Evolutionary conservation across 306 rosid genomes (phyloP), one percentile per base, ranked within the genome.

Genomic region (Alnus glutinosa): DNA sequence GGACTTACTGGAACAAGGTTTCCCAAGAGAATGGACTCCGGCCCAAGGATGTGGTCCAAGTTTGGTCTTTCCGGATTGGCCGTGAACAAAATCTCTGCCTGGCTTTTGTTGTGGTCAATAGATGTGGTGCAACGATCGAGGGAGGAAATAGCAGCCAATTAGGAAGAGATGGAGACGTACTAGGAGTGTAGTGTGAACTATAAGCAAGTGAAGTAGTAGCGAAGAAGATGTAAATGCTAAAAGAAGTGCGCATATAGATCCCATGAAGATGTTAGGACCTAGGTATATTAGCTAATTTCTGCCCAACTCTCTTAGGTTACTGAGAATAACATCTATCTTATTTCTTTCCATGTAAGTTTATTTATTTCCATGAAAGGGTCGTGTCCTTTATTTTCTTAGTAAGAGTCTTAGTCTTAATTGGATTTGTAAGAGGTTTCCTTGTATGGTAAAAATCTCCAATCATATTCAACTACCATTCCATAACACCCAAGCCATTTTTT

Each of bases 381-480:
- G n/a, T n/a, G n/a, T n/a, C n/a, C n/a, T n/a, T n/a, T n/a, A n/a
- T n/a, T n/a, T n/a, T n/a, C n/a, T n/a, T n/a, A n/a, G n/a, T n/a
- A n/a, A n/a, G n/a, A n/a, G n/a, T n/a, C n/a, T n/a, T n/a, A n/a
- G n/a, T n/a, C n/a, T n/a, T n/a, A n/a, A n/a, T n/a, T n/a, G n/a
- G n/a, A n/a, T n/a, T n/a, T n/a, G n/a, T n/a, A n/a, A n/a, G n/a
- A n/a, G n/a, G n/a, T n/a, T n/a, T n/a, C n/a, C n/a, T n/a, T n/a
- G n/a, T n/a, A n/a, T n/a, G n/a, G 61, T 4, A 64, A 80, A 74
- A 30, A 63, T 36, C 28, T 39, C 7, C 14, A 8, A 28, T 46
- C 76, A 55, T 47, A 74, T 74, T 69, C 84, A 80, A 52, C 78
- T 9, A 66, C 75, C 75, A 15, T 23, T 80, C 68, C 11, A 6